These are phyloP conservation scores for Trichophyton mentagrophytes DNA, from an alignment of 2,329 filamentous ascomycete genomes.

Conservation along the genomic window DNA sequence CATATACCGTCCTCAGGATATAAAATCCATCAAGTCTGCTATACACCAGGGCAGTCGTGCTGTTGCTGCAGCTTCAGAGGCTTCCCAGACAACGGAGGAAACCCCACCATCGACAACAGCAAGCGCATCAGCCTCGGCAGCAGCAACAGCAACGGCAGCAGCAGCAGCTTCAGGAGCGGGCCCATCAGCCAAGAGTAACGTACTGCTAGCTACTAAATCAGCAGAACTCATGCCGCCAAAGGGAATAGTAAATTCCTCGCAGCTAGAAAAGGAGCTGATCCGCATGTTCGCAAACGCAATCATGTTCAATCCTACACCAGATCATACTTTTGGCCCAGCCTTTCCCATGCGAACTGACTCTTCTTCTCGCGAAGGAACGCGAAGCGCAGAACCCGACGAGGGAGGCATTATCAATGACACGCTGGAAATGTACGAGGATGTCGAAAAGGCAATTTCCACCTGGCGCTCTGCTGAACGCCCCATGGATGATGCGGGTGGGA, in stretches of 20 bases:
- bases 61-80: conserved; percentile 35
- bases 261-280: conserved; percentile 83
- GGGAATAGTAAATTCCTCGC: conserved; percentile 82
- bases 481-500: conserved; percentile 22
- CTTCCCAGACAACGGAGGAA: conserved; percentile 42
- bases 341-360: conserved; percentile 42
- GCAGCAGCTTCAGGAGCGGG: conserved; percentile 8
- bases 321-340: conserved; percentile 53
- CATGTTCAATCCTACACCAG: conserved; percentile 88
- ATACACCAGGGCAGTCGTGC: conserved; percentile 42
- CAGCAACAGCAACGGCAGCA: no score
- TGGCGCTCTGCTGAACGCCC: conserved; percentile 58
- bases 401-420: conserved; percentile 81
- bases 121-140: no score
- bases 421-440: conserved; percentile 76
- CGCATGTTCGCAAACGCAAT: conserved; percentile 97
- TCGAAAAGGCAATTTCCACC: conserved; percentile 63
- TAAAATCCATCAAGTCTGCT: conserved; percentile 63
- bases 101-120: conserved; percentile 41
- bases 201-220: conserved; percentile 41
- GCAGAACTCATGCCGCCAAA: conserved; percentile 72
- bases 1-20: conserved; percentile 61
- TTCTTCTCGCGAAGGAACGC: conserved; percentile 23
- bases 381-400: conserved; percentile 56
- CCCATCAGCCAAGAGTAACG: conserved; percentile 29